These are phyloP conservation scores for Russula ochroleuca DNA, from an alignment of 768 basidiomycete species.

Conservation along the genomic window DNA sequence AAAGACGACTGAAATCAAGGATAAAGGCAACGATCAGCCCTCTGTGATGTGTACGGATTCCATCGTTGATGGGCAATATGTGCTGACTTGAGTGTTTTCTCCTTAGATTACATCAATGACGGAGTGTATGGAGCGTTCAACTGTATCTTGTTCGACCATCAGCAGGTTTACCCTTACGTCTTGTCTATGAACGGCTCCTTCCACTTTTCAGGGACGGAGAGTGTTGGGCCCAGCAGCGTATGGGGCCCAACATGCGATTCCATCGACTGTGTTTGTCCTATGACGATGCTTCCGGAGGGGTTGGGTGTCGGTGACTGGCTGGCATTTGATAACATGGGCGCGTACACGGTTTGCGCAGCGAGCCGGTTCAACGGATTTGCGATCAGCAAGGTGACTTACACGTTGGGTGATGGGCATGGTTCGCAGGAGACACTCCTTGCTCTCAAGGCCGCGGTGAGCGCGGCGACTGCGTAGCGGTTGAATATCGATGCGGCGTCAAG, in stretches of 20 bases:
- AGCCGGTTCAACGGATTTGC: slow-evolving; percentile 94
- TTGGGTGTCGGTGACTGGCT: slow-evolving; percentile 96
- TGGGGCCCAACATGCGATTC: slow-evolving; percentile 99
- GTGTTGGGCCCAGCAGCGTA: slow-evolving; percentile 58
- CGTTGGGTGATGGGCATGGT: slow-evolving; percentile 52
- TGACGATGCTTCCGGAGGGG: slow-evolving; percentile 55
- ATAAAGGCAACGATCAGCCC: slow-evolving; percentile 40
- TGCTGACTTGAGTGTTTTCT: not conserved
- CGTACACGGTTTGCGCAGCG: slow-evolving; percentile 97
- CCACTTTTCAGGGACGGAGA: slow-evolving; percentile 45
- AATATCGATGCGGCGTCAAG: slow-evolving; percentile 7
- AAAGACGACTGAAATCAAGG: slow-evolving; percentile 30
- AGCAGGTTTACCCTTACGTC: slow-evolving; percentile 71
- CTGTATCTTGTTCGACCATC: slow-evolving; percentile 95
- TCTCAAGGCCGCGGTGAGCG: slow-evolving; percentile 46
- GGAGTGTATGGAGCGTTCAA: slow-evolving; percentile 98
- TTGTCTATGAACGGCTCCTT: slow-evolving; percentile 67
- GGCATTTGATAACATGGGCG: slow-evolving; percentile 97
- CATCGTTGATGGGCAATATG: slow-evolving; percentile 9
- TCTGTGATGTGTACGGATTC: slow-evolving; percentile 83
- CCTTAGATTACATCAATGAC: slow-evolving; percentile 81
- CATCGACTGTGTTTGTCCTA: slow-evolving; percentile 83
- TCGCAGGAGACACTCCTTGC: slow-evolving; percentile 49
- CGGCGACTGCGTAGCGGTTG: slow-evolving; percentile 16
- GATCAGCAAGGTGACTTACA: slow-evolving; percentile 74